These are phyloP conservation scores for Fraxinus americana DNA, from an alignment of 257 asterid species.

Conservation along the genomic window DNA sequence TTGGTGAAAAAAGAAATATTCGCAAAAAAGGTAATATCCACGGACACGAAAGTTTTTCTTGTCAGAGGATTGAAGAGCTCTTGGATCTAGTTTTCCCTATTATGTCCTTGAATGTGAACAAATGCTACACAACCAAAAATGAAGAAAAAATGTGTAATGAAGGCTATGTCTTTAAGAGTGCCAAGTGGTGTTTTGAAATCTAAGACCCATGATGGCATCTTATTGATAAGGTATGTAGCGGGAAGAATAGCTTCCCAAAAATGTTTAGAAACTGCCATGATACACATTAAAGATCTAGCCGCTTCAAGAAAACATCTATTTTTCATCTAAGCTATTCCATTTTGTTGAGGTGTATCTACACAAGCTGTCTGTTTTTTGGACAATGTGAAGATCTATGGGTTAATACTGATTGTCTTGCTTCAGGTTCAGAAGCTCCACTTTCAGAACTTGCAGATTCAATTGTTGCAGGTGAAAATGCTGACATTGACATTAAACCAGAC, in stretches of 20 bases:
- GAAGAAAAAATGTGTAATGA: no score
- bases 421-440: slow-evolving; percentile 79
- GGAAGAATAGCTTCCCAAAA: no score
- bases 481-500: slow-evolving; percentile 27
- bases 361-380: not conserved
- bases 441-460: slow-evolving; percentile 72
- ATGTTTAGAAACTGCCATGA: no score
- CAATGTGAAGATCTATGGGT: not conserved
- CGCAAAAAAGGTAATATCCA: not conserved
- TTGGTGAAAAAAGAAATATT: not conserved
- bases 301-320: no score
- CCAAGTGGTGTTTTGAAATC: no score
- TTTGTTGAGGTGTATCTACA: no score
- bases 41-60: not conserved
- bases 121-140: not conserved
- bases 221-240: no score
- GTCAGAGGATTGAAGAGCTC: not conserved
- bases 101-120: not conserved
- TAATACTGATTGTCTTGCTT: slow-evolving; percentile 18
- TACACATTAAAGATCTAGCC: no score
- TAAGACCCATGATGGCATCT: no score
- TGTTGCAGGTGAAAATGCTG: slow-evolving; percentile 43
- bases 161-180: no score
- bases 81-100: not conserved
- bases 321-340: no score